Conservation (phyloP, 2,329 filamentous ascomycete species). For the Talaromyces sp. region DNA sequence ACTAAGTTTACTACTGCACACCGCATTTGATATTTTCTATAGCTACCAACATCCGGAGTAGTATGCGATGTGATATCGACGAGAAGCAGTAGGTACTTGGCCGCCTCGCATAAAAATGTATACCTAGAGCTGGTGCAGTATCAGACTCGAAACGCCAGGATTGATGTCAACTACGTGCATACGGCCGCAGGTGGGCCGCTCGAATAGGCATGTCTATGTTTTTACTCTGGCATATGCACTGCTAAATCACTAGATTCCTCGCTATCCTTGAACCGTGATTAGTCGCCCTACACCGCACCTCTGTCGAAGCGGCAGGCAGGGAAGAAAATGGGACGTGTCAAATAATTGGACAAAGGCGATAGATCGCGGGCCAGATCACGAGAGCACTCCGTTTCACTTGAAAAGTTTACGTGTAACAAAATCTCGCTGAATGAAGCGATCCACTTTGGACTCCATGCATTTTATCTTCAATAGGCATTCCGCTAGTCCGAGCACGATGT, state of each 20-base stretch:
- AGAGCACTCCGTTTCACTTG: neutral
- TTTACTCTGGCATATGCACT: neutral
- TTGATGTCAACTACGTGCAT: neutral
- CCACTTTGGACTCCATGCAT: neutral
- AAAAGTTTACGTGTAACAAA: neutral
- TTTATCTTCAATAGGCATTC: neutral
- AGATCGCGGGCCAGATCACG: neutral
- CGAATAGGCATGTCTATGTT: neutral
- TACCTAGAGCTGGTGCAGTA: neutral
- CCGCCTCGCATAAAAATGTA: neutral
- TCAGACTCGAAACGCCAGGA: neutral
- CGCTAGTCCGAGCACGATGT: neutral
- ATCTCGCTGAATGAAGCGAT: neutral
- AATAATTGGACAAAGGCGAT: neutral
- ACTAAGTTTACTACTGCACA: neutral
- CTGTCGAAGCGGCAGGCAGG: neutral
- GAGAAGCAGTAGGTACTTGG: neutral
- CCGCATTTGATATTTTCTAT: neutral
- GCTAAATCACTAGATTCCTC: neutral
- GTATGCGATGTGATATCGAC: neutral
- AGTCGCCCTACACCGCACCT: conserved; percentile 9
- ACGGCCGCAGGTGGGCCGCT: neutral
- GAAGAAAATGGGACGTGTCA: conserved; percentile 1
- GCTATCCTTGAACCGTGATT: neutral
- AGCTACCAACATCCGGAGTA: no score